A percentile compares a stretch with the other conserved stretches of the same genome.
Evolutionary conservation across 2,329 filamentous ascomycete genomes (phyloP).

Genomic region (Cladosporium cucumerinum): DNA sequence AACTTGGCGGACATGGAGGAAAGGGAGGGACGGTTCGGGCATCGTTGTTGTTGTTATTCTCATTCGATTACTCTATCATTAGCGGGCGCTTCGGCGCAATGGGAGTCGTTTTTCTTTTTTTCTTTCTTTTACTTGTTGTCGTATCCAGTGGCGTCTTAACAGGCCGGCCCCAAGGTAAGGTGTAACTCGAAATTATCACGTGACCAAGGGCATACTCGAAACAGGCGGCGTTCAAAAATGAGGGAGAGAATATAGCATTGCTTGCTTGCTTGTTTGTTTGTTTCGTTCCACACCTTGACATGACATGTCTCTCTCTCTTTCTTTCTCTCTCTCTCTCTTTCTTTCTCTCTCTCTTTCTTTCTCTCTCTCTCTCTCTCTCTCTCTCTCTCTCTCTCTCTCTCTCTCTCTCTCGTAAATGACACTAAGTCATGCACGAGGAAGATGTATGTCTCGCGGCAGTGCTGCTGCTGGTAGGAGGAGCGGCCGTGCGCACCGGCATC

Average conservation of each 20-base stretch:
- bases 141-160: not conserved
- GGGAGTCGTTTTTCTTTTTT: not conserved
- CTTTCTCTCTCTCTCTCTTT: too few relatives aligned
- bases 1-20: not conserved
- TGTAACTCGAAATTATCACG: not conserved
- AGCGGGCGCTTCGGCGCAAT: slow-evolving; percentile 16
- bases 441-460: slow-evolving; percentile 4
- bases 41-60: not conserved
- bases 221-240: not conserved
- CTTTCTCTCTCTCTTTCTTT: too few relatives aligned
- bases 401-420: not conserved
- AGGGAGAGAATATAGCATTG: not conserved
- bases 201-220: not conserved
- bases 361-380: too few relatives aligned
- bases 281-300: too few relatives aligned
- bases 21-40: not conserved
- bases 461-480: not conserved
- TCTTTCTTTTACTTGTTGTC: not conserved
- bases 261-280: too few relatives aligned
- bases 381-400: too few relatives aligned
- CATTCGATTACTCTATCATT: slow-evolving; percentile 9
- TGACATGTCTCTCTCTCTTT: too few relatives aligned
- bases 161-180: not conserved
- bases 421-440: not conserved
- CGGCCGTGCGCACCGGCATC: slow-evolving; percentile 4